Conservation (phyloP, 495 filamentous ascomycete species). For the Aspergillus sclerotiicarbonarius region DNA sequence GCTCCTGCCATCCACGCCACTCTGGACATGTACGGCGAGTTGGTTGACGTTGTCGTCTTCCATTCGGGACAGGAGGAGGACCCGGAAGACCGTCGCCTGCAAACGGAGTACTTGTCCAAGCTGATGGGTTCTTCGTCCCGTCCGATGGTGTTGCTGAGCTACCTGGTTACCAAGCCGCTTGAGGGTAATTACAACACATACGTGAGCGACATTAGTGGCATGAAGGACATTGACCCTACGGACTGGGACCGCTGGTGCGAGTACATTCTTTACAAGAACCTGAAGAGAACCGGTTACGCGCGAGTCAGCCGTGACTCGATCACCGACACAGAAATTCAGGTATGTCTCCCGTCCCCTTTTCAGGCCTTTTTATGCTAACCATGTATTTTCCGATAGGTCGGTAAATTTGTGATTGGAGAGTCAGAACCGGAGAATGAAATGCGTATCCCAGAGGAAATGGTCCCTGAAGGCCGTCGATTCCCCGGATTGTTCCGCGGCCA, state of each 20-base stretch:
- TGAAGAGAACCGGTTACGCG: conserved; percentile 86
- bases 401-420: conserved; percentile 87
- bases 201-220: conserved; percentile 79
- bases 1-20: conserved; percentile 96
- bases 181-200: conserved; percentile 98
- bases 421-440: conserved; percentile 57
- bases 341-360: conserved; percentile 30
- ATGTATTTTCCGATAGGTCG: conserved; percentile 54
- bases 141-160: conserved; percentile 82
- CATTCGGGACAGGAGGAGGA: conserved; percentile 99
- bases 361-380: neutral
- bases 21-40: conserved; percentile 84
- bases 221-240: conserved; percentile 90
- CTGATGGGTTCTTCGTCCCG: conserved; percentile 82
- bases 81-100: conserved; percentile 84
- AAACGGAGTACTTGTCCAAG: conserved; percentile 81
- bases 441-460: conserved; percentile 61
- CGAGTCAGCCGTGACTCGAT: conserved; percentile 85
- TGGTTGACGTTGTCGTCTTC: conserved; percentile 95
- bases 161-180: conserved; percentile 85
- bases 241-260: conserved; percentile 99
- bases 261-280: conserved; percentile 92
- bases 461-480: conserved; percentile 77
- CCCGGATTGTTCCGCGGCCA: conserved; percentile 82
- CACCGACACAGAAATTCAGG: conserved; percentile 96